Evolutionary conservation across 805 yeast genomes (phyloP), one percentile per base, ranked within the genome.

Genomic region (Lachancea lanzarotensis): DNA sequence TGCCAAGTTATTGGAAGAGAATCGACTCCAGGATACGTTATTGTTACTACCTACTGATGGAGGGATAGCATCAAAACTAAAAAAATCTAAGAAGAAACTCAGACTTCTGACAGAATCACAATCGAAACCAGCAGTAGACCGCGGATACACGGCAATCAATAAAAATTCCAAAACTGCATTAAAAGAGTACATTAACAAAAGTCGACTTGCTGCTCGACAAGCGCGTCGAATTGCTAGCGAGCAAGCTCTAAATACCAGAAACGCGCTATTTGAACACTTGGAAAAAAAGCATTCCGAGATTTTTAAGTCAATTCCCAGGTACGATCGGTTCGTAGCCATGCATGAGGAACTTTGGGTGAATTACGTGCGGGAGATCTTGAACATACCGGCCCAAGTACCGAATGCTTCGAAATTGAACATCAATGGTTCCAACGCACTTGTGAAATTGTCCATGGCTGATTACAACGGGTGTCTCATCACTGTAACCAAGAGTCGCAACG

Each of bases 391-490:
- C 11, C 46, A 43, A 6, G 43, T 51, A 2, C 19, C 43, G 3
- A 56, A 49, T 13, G 31, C 53, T 7, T 37, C 40, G 19, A 53
- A 51, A 17, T 35, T 61, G 10, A 50, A 45, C 30, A 49, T 61
- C 3, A 55, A 59, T 22, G 56, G 61, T 4, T 52, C 59, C 13
- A 54, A 53, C 13, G 53, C 79, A 1, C 61, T 84, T 17, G 68
- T 77, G 5, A 79, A 82, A 52, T 65, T 89, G 34, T 74, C 91
- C 1, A 74, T 82, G 48, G 86, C 93, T 1, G 97, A 89, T 56
- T 84, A 76, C 63, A 83, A 82, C 53, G 96, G 97, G 2, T 76
- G 93, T n/a, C 60, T 63, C 35, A 46, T 88, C 12, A 71, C 70
- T 12, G 89, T 89, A 0, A 54, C 70, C 2, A 74, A 77, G 38